phyloP scores from a whole-genome alignment of 192 early-diverging fungal species.

The Gonapodya prolifera region DNA sequence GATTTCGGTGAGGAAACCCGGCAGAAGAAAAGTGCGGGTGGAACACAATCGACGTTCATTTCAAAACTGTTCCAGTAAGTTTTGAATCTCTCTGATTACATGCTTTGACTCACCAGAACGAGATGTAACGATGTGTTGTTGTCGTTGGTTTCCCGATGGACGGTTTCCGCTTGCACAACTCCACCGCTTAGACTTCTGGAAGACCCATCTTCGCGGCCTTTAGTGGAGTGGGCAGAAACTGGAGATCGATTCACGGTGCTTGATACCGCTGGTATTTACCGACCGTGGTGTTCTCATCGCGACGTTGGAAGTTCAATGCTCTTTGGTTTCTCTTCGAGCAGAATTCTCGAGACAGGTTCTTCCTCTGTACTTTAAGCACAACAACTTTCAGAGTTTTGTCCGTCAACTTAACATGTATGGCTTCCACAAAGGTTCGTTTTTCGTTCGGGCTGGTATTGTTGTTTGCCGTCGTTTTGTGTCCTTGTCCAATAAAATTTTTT shows the following conservation, averaged over 20 bases:
- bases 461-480: not conserved
- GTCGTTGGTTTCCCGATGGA: too few species aligned
- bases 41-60: not conserved
- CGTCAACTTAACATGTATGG: slow-evolving; percentile 93
- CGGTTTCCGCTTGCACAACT: too few species aligned
- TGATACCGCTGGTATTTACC: not conserved
- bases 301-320: too few species aligned
- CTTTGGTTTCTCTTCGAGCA: slow-evolving; percentile 34
- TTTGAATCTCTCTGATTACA: too few species aligned
- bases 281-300: too few species aligned
- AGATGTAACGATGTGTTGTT: too few species aligned
- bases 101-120: too few species aligned
- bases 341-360: slow-evolving; percentile 74
- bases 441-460: slow-evolving; percentile 79
- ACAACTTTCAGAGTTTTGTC: slow-evolving; percentile 81
- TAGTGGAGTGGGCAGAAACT: not conserved
- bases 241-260: not conserved
- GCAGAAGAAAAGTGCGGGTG: not conserved
- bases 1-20: too few species aligned
- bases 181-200: not conserved
- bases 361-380: slow-evolving; percentile 82
- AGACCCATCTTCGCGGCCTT: not conserved
- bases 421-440: slow-evolving; percentile 95
- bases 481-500: not conserved
- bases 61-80: not conserved